Percentiles rank a stretch among this genome's conserved stretches.
Conservation (phyloP, 164 flowering plant genomes). For the Stephania japonica region DNA sequence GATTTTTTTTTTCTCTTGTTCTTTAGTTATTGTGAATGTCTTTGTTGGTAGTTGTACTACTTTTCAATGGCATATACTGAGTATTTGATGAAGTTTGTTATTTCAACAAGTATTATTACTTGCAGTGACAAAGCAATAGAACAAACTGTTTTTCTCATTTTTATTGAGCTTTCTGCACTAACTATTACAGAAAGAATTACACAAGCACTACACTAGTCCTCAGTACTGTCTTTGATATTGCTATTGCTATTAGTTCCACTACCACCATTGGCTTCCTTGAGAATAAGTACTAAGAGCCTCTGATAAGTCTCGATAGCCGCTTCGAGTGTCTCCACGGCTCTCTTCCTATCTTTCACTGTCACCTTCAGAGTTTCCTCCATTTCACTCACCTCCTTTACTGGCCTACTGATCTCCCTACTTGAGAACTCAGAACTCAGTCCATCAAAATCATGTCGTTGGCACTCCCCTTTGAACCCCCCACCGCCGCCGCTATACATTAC, state of each 20-base stretch:
- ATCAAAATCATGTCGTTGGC: not conserved
- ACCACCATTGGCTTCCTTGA: conserved; percentile 38
- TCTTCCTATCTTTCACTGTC: conserved; percentile 31
- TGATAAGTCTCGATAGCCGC: conserved; percentile 36
- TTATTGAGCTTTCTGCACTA: not conserved
- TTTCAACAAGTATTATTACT: too few relatives aligned
- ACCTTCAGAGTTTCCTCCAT: conserved; percentile 27
- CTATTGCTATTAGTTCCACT: not conserved
- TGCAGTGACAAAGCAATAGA: too few relatives aligned
- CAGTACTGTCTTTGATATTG: not conserved
- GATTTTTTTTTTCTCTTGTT: too few relatives aligned
- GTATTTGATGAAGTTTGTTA: too few relatives aligned
- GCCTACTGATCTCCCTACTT: conserved; percentile 17
- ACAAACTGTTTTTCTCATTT: too few relatives aligned
- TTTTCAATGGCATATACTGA: too few relatives aligned
- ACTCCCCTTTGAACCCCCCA: not conserved
- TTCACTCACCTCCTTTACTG: conserved; percentile 24
- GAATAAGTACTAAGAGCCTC: conserved; percentile 39
- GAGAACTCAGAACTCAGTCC: conserved; percentile 11
- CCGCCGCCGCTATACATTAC: conserved; percentile 2
- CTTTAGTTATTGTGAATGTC: too few relatives aligned
- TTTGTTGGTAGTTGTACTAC: too few relatives aligned
- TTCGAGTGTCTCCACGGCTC: conserved; percentile 40
- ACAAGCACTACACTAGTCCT: not conserved
- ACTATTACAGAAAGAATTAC: not conserved